Evolutionary conservation across 2,329 filamentous ascomycete species (phyloP).

Genomic region (Paraconiothyrium sp.): DNA sequence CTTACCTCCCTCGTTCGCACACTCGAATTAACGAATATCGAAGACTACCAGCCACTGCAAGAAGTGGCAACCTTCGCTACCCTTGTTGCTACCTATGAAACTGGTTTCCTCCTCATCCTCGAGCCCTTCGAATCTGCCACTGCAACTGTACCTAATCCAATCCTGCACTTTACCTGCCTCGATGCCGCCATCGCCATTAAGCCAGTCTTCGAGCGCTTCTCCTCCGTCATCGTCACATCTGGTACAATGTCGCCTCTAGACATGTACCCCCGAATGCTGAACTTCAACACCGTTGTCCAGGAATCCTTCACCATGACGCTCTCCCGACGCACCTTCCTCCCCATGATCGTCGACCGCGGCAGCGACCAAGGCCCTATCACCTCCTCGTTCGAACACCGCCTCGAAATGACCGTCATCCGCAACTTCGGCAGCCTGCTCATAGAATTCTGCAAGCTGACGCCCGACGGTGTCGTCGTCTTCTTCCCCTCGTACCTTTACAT

Average conservation of each 20-base stretch:
- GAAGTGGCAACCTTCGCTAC: conserved; percentile 98
- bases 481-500: conserved; percentile 99
- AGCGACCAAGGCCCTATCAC: conserved; percentile 94
- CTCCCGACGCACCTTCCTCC: conserved; percentile 91
- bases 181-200: conserved; percentile 98
- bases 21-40: conserved; percentile 94
- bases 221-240: conserved; percentile 97
- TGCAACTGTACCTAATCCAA: conserved; percentile 92
- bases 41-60: conserved; percentile 96
- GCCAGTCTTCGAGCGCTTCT: conserved; percentile 96
- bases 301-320: conserved; percentile 98
- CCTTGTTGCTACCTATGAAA: conserved; percentile 94
- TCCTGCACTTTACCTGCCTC: conserved; percentile 96
- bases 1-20: conserved; percentile 94
- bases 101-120: conserved; percentile 93
- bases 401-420: conserved; percentile 94
- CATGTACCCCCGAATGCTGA: conserved; percentile 99
- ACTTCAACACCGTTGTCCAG: conserved; percentile 90
- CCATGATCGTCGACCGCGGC: conserved; percentile 96
- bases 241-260: conserved; percentile 96
- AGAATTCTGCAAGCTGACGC: conserved; percentile 95
- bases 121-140: conserved; percentile 97
- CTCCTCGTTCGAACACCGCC: conserved; percentile 92
- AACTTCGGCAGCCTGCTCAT: conserved; percentile 95
- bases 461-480: conserved; percentile 98